These are phyloP conservation scores for Gamsiella multidivaricata DNA, from an alignment of 192 early-diverging fungal genomes.

Conservation along the genomic window DNA sequence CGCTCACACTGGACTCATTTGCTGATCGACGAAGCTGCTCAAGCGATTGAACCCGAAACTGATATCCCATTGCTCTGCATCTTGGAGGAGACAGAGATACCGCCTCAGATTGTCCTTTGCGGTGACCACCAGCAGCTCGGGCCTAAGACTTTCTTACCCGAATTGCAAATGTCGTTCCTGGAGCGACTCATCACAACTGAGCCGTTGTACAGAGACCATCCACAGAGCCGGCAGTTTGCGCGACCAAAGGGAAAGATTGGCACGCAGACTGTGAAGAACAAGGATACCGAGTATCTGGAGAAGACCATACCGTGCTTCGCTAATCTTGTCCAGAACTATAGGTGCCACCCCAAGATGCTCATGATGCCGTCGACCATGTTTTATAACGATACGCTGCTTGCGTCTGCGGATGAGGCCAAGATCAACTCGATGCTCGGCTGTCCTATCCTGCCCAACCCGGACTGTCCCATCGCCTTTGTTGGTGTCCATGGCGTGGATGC, in stretches of 20 bases:
- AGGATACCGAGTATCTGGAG: constrained; percentile 25
- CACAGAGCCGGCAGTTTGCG: constrained; percentile 39
- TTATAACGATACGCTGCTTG: constrained; percentile 59
- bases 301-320: constrained; percentile 56
- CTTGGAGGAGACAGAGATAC: constrained; percentile 29
- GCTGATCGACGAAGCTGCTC: constrained; percentile 68
- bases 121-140: constrained; percentile 67
- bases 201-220: constrained; percentile 58
- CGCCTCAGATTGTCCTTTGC: constrained; percentile 62
- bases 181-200: constrained; percentile 59
- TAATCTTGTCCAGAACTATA: constrained; percentile 61
- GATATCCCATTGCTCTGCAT: constrained; percentile 59
- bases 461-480: constrained; percentile 61
- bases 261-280: neutral
- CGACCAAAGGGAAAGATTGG: constrained; percentile 12
- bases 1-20: constrained; percentile 59
- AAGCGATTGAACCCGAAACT: constrained; percentile 66
- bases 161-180: constrained; percentile 55
- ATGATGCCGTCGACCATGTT: constrained; percentile 62
- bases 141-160: constrained; percentile 54
- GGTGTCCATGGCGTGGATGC: constrained; percentile 61
- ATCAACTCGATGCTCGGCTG: constrained; percentile 52
- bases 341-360: constrained; percentile 62
- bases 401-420: constrained; percentile 36
- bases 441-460: constrained; percentile 56